phyloP scores from a whole-genome alignment of 805 yeast genomes.

The Kodamaea jinghongensis region DNA sequence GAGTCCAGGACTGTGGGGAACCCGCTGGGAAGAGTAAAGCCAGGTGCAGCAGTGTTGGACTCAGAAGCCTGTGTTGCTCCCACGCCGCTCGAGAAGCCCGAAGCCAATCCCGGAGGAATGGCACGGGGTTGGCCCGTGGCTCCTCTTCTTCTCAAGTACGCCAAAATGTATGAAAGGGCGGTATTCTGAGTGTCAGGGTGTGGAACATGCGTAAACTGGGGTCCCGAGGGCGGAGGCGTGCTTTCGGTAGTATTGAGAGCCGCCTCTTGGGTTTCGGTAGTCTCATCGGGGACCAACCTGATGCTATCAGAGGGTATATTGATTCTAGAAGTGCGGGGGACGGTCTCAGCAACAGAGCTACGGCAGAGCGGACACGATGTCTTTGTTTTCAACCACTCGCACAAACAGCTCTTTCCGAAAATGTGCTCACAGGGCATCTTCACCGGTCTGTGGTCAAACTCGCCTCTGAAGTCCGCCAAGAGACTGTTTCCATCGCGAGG shows the following conservation, averaged over 20 bases:
- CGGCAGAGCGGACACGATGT: conserved; percentile 89
- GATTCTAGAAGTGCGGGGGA: conserved; percentile 3
- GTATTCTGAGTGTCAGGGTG: conserved; percentile 9
- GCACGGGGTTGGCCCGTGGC: conserved; percentile 3
- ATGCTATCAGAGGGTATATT: conserved; percentile 8
- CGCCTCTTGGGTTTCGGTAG: conserved; percentile 1
- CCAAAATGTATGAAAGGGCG: conserved; percentile 19
- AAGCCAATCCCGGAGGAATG: conserved; percentile 4
- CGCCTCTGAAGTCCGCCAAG: conserved; percentile 20
- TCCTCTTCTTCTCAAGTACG: conserved; percentile 17
- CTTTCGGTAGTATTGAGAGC: conserved; percentile 10
- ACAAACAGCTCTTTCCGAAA: conserved; percentile 83
- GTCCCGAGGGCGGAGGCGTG: conserved; percentile 5
- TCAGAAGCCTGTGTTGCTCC: too few relatives aligned
- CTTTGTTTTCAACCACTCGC: conserved; percentile 75
- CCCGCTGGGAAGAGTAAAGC: background rate
- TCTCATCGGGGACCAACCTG: conserved; percentile 11
- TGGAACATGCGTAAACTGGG: conserved; percentile 4
- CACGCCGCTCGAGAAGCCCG: conserved; percentile 1
- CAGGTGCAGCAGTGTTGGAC: too few relatives aligned
- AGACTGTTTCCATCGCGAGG: background rate
- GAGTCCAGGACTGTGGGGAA: background rate
- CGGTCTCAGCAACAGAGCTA: conserved; percentile 37
- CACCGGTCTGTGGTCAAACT: conserved; percentile 57
- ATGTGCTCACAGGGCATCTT: conserved; percentile 81